A percentile compares a stretch with the other conserved stretches of the same genome.
These are phyloP conservation scores for Hemileccinum rubropunctum DNA, from an alignment of 768 basidiomycete species.

Conservation along the genomic window DNA sequence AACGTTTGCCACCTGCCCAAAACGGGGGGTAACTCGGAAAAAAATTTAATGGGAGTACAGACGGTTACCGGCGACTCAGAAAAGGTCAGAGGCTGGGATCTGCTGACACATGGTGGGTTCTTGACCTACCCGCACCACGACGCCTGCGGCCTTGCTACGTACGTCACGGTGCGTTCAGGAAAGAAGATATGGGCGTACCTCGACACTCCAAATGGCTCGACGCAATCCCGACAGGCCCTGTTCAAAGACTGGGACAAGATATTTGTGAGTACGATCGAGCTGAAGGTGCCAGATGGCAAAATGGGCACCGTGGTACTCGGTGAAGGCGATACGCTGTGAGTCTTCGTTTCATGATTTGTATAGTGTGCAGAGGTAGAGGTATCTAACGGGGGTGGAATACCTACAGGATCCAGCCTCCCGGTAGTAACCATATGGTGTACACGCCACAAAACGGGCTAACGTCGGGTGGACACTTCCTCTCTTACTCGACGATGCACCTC, in stretches of 20 bases:
- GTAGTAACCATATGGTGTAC: not conserved
- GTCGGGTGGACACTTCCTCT: not conserved
- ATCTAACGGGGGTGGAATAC: too few species aligned
- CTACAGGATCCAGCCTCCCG: constrained; percentile 2
- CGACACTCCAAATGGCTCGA: not conserved
- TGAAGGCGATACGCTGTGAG: not conserved
- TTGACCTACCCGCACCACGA: constrained; percentile 4
- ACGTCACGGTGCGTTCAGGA: not conserved
- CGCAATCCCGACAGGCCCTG: not conserved
- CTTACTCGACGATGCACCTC: not conserved
- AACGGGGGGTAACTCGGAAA: not conserved
- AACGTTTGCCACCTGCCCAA: not conserved
- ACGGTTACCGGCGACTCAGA: not conserved
- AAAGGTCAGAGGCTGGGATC: not conserved
- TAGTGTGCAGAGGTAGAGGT: too few species aligned
- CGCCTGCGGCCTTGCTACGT: not conserved
- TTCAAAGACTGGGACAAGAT: not conserved
- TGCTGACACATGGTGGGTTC: constrained; percentile 1
- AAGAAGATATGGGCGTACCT: not conserved
- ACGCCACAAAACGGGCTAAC: not conserved
- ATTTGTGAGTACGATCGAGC: not conserved
- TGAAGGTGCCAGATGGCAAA: fast-evolving
- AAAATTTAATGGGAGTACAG: not conserved
- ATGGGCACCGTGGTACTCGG: not conserved
- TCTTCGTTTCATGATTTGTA: not conserved